Evolutionary conservation across 768 basidiomycete genomes (phyloP).

Genomic region (Amanita fuliginea): DNA sequence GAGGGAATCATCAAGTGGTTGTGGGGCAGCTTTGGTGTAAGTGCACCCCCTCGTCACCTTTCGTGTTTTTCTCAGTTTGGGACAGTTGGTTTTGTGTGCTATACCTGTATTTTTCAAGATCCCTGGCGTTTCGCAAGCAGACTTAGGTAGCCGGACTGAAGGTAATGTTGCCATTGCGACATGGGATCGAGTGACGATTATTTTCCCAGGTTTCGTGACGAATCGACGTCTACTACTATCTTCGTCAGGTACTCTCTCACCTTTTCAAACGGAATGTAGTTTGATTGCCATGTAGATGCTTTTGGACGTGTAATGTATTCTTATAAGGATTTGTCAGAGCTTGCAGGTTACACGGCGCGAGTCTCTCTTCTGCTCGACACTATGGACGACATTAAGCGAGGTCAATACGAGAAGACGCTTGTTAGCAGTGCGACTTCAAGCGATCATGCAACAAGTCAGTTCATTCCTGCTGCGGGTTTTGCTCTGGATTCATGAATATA

Average conservation of each 20-base stretch:
- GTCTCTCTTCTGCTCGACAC: conserved; percentile 85
- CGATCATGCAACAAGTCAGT: conserved; percentile 68
- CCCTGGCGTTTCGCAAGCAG: conserved; percentile 52
- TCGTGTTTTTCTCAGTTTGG: not conserved
- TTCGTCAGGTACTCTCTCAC: conserved; percentile 47
- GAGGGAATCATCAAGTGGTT: conserved; percentile 95
- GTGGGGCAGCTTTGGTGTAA: conserved; percentile 90
- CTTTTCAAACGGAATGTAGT: not conserved
- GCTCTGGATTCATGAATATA: not conserved
- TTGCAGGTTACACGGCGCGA: conserved; percentile 91
- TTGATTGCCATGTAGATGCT: conserved; percentile 47
- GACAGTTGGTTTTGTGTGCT: conserved; percentile 74
- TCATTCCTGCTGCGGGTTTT: not conserved
- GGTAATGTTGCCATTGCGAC: conserved; percentile 28
- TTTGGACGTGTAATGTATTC: conserved; percentile 96
- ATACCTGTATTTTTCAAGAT: conserved; percentile 89
- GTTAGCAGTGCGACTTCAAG: conserved; percentile 64
- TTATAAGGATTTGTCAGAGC: conserved; percentile 92
- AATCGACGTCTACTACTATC: conserved; percentile 83
- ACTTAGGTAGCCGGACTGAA: conserved; percentile 85
- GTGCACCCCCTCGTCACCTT: conserved; percentile 15
- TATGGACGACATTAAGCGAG: conserved; percentile 75
- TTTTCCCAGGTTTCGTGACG: conserved; percentile 80
- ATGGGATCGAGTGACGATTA: not conserved
- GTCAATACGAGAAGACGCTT: conserved; percentile 82